Conservation (phyloP, 176 grass and related monocot species). For the Thinopyrum elongatum region DNA sequence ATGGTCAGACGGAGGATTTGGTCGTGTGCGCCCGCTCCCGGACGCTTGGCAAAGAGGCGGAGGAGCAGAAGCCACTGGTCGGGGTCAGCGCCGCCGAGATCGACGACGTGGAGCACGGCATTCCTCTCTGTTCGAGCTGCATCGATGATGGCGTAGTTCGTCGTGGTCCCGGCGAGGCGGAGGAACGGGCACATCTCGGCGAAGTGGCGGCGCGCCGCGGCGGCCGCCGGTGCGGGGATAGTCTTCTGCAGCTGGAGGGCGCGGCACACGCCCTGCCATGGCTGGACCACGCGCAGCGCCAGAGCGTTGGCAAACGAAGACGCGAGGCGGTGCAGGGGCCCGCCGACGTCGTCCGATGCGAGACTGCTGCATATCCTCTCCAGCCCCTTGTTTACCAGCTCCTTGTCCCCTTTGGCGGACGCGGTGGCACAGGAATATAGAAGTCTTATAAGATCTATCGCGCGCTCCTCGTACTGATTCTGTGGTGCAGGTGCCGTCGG, state of each 20-base stretch:
- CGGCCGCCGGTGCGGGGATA: neutral
- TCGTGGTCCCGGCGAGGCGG: slow-evolving; percentile 23
- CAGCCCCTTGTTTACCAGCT: slow-evolving; percentile 13
- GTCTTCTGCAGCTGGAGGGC: neutral
- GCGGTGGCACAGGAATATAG: slow-evolving; percentile 35
- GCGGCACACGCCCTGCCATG: slow-evolving; percentile 33
- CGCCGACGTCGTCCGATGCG: slow-evolving; percentile 22
- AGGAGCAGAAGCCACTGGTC: slow-evolving; percentile 58
- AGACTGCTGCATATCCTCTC: slow-evolving; percentile 6
- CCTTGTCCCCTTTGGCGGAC: neutral
- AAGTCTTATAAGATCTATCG: neutral
- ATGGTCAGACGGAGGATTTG: slow-evolving; percentile 32
- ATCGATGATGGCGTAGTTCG: slow-evolving; percentile 51
- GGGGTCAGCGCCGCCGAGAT: slow-evolving; percentile 40
- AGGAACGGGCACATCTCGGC: slow-evolving; percentile 54
- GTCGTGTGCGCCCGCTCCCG: no score
- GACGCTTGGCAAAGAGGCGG: slow-evolving; percentile 21
- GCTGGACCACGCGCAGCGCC: slow-evolving; percentile 30
- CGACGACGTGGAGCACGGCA: slow-evolving; percentile 45
- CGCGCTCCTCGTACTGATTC: neutral
- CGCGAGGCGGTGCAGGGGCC: slow-evolving; percentile 49
- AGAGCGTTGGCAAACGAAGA: slow-evolving; percentile 46
- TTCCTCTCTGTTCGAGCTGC: slow-evolving; percentile 17
- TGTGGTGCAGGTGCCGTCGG: neutral
- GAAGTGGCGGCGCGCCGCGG: slow-evolving; percentile 32